Base-by-base conservation (phyloP, 2,329 filamentous ascomycete species). In the Cyphellophora europaea region DNA sequence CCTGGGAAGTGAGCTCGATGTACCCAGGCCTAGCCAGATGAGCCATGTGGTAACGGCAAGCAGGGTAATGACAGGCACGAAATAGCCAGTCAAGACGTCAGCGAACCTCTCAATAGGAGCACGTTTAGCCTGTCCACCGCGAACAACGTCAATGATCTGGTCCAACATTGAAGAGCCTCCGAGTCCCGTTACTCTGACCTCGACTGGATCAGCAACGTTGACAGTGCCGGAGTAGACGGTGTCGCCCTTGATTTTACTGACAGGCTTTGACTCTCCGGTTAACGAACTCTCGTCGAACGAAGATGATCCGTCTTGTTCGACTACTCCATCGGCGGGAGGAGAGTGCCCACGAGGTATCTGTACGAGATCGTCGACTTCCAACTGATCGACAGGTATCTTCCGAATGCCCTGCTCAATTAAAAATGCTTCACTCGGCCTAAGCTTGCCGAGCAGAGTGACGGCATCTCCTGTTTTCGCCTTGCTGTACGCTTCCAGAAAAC, bases 401-500 rank as follows among this genome's bases (percentile, higher is more conserved):
- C 54, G 50, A 27, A 58, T 52, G 11, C 43, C 30, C n/a, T 33
- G 15, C 19, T 51, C 47, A 2, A 91, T 63, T 8, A 95, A 65
- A 3, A 82, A 63, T 2, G 88, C 87, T 34, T 83, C 82, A 0
- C 73, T 78, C 0, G 88, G 87, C 11, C 84, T 72, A 19, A 95
- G 68, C 42, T 81, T 85, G 2, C 80, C 79, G 4, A 95, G 65
- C 41, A 82, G 77, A 19, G 82, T 77, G 2, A 95, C 81, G 1
- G 88, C 88, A 54, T 93, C 82, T 1, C 87, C 87, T 0, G 88
- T 86, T 51, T 82, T 89, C 1, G 86, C 81, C 59, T 94, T 94
- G 67, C 83, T 93, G 62, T 91, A 93, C 1, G 84, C 79, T 62
- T 95, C 89, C 27, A 64, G 42, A 28, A 54, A 62, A 21, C 59